Evolutionary conservation across 129 eudicot genomes (phyloP), one percentile per base, ranked within the genome.

Genomic region (Kitagawia praeruptora): DNA sequence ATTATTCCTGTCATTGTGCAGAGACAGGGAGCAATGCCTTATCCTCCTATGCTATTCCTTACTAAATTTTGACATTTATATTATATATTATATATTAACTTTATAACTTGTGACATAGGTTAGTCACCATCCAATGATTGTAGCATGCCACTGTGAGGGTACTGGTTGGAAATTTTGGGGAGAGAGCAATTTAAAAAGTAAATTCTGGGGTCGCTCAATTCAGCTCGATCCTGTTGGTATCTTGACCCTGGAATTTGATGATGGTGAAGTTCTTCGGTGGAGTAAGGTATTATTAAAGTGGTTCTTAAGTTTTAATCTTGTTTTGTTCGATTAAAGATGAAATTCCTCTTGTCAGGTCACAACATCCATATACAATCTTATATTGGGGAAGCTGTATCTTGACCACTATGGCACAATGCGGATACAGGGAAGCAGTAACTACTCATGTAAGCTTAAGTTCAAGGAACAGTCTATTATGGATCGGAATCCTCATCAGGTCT

Each of bases 381-480:
- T 95, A 77, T 82, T 95, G 90, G 99, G 99, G 61, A 95, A 95
- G 84, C 83, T 95, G 58, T 95, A 95, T 83, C 89, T 97, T 63
- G 99, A 95, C 77, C 99, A 95, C 89, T 95, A 95, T 80, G 99
- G 99, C 49, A 95, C 96, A 7, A 95, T 95, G 99, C 94, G 91
- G 70, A 90, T 95, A 41, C 89, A 92, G 82, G 99, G 97, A 81
- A 95, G 89, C 86, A 85, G 81, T 42, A 85, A 77, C 46, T 90
- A 90, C 83, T 90, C 97, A 12, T 95, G 99, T 84, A 90, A 90
- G 83, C 88, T 95, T 75, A 95, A 95, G 73, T 95, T 95, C 78
- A 95, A 95, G 89, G 99, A 95, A 80, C 99, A 90, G 85, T 95
- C 99, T 49, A 88, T 95, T 76, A 88, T 95, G 75, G 99, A 95